Percentiles rank a stretch among this genome's conserved stretches.
Evolutionary conservation across 2,329 filamentous ascomycete genomes (phyloP).

Genomic region (Epichloe hybrida): DNA sequence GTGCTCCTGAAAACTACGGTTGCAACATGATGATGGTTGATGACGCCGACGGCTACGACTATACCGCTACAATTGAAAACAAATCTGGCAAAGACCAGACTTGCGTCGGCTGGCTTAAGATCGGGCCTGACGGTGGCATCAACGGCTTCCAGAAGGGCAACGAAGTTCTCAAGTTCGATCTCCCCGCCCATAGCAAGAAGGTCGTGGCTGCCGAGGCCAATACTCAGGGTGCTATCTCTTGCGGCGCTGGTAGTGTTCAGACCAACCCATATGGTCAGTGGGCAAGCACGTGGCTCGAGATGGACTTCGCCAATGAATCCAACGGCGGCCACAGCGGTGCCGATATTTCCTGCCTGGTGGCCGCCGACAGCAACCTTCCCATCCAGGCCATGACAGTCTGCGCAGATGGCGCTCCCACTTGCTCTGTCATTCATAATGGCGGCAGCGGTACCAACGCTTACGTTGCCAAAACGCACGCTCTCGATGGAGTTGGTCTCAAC

Average conservation of each 20-base stretch:
- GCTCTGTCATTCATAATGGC: constrained; percentile 26
- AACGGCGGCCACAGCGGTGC: constrained; percentile 38
- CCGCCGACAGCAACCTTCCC: constrained; percentile 17
- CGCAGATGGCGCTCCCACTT: constrained; percentile 19
- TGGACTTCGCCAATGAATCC: constrained; percentile 30
- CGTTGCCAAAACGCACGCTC: constrained; percentile 21
- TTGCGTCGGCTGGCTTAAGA: constrained; percentile 40
- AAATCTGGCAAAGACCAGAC: constrained; percentile 19
- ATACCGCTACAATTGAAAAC: constrained; percentile 28
- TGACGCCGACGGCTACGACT: constrained; percentile 28
- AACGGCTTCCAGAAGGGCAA: constrained; percentile 35
- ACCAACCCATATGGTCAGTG: constrained; percentile 27
- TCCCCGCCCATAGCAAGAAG: constrained; percentile 24
- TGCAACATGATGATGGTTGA: constrained; percentile 38
- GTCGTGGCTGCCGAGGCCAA: constrained; percentile 31
- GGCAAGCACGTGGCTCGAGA: constrained; percentile 35
- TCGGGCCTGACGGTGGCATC: constrained; percentile 28
- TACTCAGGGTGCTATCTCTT: constrained; percentile 36
- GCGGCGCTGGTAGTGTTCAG: constrained; percentile 20
- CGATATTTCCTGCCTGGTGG: constrained; percentile 36
- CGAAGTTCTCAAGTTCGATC: constrained; percentile 26
- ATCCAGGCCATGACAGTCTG: constrained; percentile 25
- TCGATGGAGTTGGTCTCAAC: constrained; percentile 29
- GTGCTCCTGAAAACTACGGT: constrained; percentile 27
- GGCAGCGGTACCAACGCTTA: constrained; percentile 26